These are phyloP conservation scores for Apiosordaria backusii DNA, from an alignment of 495 filamentous ascomycete genomes.

Conservation along the genomic window DNA sequence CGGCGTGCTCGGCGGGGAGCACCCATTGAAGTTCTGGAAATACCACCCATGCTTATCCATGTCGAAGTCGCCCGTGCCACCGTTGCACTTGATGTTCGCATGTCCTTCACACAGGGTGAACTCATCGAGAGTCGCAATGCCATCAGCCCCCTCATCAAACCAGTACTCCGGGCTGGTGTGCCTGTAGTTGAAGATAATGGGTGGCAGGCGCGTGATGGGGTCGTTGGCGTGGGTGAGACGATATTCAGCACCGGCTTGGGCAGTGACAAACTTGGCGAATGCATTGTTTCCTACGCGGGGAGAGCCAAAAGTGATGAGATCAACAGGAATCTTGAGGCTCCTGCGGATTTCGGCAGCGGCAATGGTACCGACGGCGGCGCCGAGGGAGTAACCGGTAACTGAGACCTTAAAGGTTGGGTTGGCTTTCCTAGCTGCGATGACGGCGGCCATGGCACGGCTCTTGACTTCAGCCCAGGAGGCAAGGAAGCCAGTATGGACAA, in stretches of 20 bases:
- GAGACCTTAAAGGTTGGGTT: conserved; percentile 54
- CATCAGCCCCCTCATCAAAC: conserved; percentile 30
- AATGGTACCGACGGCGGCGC: conserved; percentile 61
- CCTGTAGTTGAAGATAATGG: conserved; percentile 49
- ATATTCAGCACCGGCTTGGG: conserved; percentile 47
- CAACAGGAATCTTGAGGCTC: conserved; percentile 34
- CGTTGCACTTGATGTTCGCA: conserved; percentile 42
- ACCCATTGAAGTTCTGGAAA: conserved; percentile 35
- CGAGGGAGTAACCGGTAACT: conserved; percentile 66
- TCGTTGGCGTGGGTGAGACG: conserved; percentile 68
- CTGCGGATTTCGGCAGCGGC: conserved; percentile 57
- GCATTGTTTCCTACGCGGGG: conserved; percentile 62
- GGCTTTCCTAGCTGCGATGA: conserved; percentile 27
- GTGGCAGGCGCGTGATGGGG: conserved; percentile 62
- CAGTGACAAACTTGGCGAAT: conserved; percentile 56
- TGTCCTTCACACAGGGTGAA: conserved; percentile 39
- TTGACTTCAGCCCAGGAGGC: conserved; percentile 37
- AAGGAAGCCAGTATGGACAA: conserved; percentile 41
- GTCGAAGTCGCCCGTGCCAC: conserved; percentile 31
- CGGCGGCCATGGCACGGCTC: conserved; percentile 17
- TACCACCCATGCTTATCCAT: conserved; percentile 36
- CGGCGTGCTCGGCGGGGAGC: conserved; percentile 20
- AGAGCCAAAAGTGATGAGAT: conserved; percentile 62
- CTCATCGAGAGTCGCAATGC: conserved; percentile 27
- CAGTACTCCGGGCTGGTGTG: conserved; percentile 71